Base-by-base conservation (phyloP, 1,284 basidiomycete species). In the Tausonia pullulans region DNA sequence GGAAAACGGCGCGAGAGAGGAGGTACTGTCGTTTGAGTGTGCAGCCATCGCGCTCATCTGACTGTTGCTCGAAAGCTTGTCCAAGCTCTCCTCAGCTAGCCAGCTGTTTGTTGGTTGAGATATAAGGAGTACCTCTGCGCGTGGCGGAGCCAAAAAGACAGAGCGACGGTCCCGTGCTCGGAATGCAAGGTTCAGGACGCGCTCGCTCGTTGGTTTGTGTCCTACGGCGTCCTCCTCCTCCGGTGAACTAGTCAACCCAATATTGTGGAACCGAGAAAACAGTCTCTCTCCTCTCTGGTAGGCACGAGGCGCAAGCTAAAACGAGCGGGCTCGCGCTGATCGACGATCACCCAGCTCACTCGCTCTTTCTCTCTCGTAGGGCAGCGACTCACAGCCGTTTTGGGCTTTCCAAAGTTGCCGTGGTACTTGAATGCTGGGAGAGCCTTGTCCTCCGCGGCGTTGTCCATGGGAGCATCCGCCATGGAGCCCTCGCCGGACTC, bases 351-450 rank as follows among this genome's bases (percentile, higher is more conserved):
- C 27, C 27, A 27, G 27, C 27, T 27, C 27, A 27, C 27, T 27
- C 27, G 27, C 27, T 27, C 27, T 27, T 27, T 27, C 27, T 27
- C 27, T 27, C 27, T 27, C 27, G 27, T 27, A 27, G 49, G 40
- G 13, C 13, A 44, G 8, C 39, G 54, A 66, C 65, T 62, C 8
- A 66, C 65, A 8, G 61, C n/a, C 4, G 61, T 63, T 58, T 66
- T 66, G 45, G 65, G 65, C 4, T 55, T 46, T n/a, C 65, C 65
- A 51, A 52, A 66, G 46, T 60, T 49, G 44, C 65, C 65, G 45
- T 58, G 57, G 54, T 63, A 66, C 65, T 66, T 66, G 61, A 66
- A 66, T 13, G 60, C 13, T 46, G 62, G 62, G 27, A 64, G 50
- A 7, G 52, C 55, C 3, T 9, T 54, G 41, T 6, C 13, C 8